A percentile compares a stretch with the other conserved stretches of the same genome.
phyloP scores from a whole-genome alignment of 164 flowering plant species.

The Saururus chinensis region DNA sequence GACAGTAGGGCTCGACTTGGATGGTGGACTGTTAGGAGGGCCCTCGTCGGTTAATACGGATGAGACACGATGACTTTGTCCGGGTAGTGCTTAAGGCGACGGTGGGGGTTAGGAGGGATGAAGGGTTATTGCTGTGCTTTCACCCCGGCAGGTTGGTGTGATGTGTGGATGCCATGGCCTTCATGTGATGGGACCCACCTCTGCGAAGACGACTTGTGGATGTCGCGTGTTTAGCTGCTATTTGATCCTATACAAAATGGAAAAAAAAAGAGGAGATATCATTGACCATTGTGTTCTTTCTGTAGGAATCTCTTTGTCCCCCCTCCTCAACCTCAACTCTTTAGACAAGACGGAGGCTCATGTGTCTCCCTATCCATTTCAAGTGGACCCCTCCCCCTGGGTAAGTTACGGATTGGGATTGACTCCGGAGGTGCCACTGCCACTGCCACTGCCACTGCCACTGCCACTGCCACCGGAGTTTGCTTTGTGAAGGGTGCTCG shows the following conservation, averaged over 20 bases:
- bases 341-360: not conserved
- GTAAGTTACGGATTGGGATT: not conserved
- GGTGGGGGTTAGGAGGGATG: no score
- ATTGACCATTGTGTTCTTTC: not conserved
- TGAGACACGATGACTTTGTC: no score
- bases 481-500: not conserved
- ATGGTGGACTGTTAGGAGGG: not conserved
- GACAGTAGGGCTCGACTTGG: slow-evolving; percentile 12
- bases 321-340: not conserved
- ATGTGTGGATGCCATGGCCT: not conserved
- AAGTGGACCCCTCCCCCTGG: not conserved
- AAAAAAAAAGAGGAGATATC: not conserved
- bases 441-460: not conserved
- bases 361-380: not conserved
- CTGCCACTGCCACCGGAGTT: not conserved
- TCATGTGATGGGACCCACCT: not conserved
- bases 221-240: not conserved
- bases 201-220: not conserved
- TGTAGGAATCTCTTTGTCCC: slow-evolving; percentile 9
- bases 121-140: no score
- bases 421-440: no score
- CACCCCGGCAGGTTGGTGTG: not conserved
- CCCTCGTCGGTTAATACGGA: no score
- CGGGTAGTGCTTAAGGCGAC: no score
- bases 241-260: not conserved